Evolutionary conservation across 2,329 filamentous ascomycete species (phyloP).

Genomic region (Pochonia chlamydosporia): DNA sequence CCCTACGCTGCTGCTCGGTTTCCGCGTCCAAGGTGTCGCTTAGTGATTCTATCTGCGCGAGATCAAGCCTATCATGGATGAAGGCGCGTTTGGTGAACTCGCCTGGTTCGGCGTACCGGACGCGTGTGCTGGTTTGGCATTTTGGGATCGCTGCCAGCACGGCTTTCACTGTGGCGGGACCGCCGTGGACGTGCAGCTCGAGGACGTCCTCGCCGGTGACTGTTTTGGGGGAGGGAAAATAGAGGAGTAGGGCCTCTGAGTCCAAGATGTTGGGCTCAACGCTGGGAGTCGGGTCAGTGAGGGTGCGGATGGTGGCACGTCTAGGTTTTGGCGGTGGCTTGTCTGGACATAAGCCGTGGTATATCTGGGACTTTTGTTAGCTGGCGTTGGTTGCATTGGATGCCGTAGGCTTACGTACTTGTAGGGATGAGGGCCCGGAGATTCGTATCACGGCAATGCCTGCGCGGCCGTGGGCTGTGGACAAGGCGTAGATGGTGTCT

Average conservation of each 20-base stretch:
- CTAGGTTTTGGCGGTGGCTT: conserved; percentile 41
- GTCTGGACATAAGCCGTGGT: conserved; percentile 42
- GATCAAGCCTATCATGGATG: conserved; percentile 74
- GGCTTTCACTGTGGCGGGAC: conserved; percentile 80
- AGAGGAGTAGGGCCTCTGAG: conserved; percentile 71
- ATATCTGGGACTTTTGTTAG: conserved; percentile 34
- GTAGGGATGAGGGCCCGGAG: conserved; percentile 70
- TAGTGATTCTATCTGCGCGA: conserved; percentile 73
- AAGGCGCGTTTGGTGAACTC: conserved; percentile 95
- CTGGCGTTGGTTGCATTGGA: neutral
- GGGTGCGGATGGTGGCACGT: conserved; percentile 65
- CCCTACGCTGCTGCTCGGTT: conserved; percentile 87
- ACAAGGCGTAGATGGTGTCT: conserved; percentile 86
- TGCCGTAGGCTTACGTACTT: conserved; percentile 41
- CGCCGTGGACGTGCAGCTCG: conserved; percentile 92
- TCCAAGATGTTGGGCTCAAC: conserved; percentile 53
- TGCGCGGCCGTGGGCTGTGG: conserved; percentile 76
- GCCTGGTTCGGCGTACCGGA: conserved; percentile 88
- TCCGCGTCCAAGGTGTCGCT: conserved; percentile 60
- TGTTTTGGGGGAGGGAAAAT: conserved; percentile 74
- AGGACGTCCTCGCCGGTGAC: conserved; percentile 91
- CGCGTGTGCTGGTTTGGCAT: conserved; percentile 31
- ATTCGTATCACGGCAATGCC: conserved; percentile 88
- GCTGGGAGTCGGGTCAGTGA: conserved; percentile 48
- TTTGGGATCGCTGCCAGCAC: conserved; percentile 71